Percentiles rank a stretch among this genome's conserved stretches.
Conservation (phyloP, 2,329 filamentous ascomycete genomes). For the Cladosporium sp. region DNA sequence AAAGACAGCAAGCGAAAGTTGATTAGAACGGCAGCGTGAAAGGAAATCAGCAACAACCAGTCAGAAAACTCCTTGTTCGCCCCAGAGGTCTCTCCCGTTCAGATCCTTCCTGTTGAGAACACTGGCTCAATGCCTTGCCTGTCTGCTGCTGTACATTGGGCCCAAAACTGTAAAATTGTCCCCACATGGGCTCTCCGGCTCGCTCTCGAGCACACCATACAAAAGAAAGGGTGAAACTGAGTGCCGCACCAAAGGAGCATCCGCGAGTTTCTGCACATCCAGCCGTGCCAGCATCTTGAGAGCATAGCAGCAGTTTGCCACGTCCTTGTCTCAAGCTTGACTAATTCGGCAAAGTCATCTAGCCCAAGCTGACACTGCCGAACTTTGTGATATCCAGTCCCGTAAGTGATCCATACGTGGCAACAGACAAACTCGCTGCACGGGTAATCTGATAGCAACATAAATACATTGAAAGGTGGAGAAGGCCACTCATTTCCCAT, state of each 20-base stretch:
- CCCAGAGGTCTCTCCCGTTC: background rate
- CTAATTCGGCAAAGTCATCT: background rate
- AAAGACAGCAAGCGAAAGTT: no score
- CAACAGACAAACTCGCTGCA: background rate
- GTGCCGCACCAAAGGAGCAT: background rate
- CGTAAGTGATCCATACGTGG: background rate
- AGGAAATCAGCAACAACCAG: background rate
- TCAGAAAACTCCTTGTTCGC: slow-evolving; percentile 4
- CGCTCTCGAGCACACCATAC: background rate
- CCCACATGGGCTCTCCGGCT: background rate
- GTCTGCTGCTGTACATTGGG: slow-evolving; percentile 2
- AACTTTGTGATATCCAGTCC: no score
- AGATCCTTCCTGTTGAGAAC: background rate
- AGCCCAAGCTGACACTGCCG: background rate
- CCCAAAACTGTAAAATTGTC: background rate
- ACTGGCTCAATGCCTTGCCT: background rate
- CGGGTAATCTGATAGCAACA: background rate
- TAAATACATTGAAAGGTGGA: slow-evolving; percentile 2
- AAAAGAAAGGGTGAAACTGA: background rate
- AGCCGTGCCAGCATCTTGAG: background rate
- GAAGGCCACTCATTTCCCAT: background rate
- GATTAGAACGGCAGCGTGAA: no score
- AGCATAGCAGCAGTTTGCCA: no score
- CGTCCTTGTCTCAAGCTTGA: background rate
- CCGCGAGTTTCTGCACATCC: background rate